These are phyloP conservation scores for Suillus hirtellus DNA, from an alignment of 768 basidiomycete species.

Conservation along the genomic window DNA sequence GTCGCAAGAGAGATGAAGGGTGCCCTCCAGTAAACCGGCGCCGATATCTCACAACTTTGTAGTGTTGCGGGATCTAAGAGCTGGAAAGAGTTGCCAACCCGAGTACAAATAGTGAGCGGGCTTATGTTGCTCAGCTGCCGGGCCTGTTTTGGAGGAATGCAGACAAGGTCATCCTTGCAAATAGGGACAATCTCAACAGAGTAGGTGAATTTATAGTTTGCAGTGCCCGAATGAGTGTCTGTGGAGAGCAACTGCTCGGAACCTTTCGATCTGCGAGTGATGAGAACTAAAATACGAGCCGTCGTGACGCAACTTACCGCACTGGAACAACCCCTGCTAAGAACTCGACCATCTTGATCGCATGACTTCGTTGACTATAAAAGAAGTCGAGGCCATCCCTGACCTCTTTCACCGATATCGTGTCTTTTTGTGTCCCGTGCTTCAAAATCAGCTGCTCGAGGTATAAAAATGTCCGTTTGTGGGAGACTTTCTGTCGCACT, in stretches of 20 bases:
- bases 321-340: constrained; percentile 84
- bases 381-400: constrained; percentile 97
- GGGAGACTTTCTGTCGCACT: constrained; percentile 97
- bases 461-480: constrained; percentile 97
- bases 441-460: constrained; percentile 97
- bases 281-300: constrained; percentile 11
- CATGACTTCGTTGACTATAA: constrained; percentile 87
- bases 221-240: constrained; percentile 89
- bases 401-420: constrained; percentile 89
- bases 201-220: constrained; percentile 97
- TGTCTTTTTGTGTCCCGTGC: constrained; percentile 95
- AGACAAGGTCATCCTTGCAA: constrained; percentile 97
- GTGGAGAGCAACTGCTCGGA: constrained; percentile 94
- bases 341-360: constrained; percentile 97
- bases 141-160: constrained; percentile 82
- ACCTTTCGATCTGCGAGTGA: constrained; percentile 67
- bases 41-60: constrained; percentile 75
- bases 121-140: constrained; percentile 84
- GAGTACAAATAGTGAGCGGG: constrained; percentile 83
- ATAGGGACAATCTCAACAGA: constrained; percentile 96
- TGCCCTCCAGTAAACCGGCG: constrained; percentile 86
- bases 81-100: constrained; percentile 90
- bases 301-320: constrained; percentile 50
- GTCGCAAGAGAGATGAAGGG: constrained; percentile 85
- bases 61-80: constrained; percentile 88